These are phyloP conservation scores for Candida oleophila DNA, from an alignment of 805 yeast species.

Conservation along the genomic window DNA sequence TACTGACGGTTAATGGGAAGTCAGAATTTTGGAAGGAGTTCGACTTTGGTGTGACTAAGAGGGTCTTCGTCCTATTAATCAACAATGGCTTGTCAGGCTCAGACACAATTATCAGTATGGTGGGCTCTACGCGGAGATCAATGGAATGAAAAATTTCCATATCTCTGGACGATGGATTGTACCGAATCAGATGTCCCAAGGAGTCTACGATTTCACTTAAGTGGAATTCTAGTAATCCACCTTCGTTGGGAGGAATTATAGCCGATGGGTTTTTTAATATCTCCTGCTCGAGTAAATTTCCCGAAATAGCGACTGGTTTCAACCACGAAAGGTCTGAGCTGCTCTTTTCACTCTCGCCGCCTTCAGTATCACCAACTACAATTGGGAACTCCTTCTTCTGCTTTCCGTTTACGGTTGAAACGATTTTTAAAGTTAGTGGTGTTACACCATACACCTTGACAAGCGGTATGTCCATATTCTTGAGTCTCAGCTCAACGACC, in stretches of 20 bases:
- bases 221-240: slow-evolving; percentile 33
- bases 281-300: slow-evolving; percentile 37
- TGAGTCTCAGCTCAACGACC: slow-evolving; percentile 35
- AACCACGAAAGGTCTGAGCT: slow-evolving; percentile 30
- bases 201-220: slow-evolving; percentile 31
- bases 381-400: slow-evolving; percentile 20
- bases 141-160: slow-evolving; percentile 31
- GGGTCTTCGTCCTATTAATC: slow-evolving; percentile 25
- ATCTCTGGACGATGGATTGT: slow-evolving; percentile 38
- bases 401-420: slow-evolving; percentile 25
- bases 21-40: slow-evolving; percentile 24
- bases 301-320: slow-evolving; percentile 19
- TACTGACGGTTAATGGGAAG: slow-evolving; percentile 45
- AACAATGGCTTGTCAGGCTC: slow-evolving; percentile 15
- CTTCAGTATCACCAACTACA: slow-evolving; percentile 15
- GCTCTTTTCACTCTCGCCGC: slow-evolving; percentile 1
- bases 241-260: slow-evolving; percentile 15
- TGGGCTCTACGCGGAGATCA: slow-evolving; percentile 25
- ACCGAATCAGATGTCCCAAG: slow-evolving; percentile 29
- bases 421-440: slow-evolving; percentile 45
- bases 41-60: slow-evolving; percentile 16
- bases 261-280: slow-evolving; percentile 24
- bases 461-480: slow-evolving; percentile 33
- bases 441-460: slow-evolving; percentile 72
- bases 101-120: slow-evolving; percentile 19